These are phyloP conservation scores for Castanea crenata DNA, from an alignment of 306 rosid species.

Conservation along the genomic window DNA sequence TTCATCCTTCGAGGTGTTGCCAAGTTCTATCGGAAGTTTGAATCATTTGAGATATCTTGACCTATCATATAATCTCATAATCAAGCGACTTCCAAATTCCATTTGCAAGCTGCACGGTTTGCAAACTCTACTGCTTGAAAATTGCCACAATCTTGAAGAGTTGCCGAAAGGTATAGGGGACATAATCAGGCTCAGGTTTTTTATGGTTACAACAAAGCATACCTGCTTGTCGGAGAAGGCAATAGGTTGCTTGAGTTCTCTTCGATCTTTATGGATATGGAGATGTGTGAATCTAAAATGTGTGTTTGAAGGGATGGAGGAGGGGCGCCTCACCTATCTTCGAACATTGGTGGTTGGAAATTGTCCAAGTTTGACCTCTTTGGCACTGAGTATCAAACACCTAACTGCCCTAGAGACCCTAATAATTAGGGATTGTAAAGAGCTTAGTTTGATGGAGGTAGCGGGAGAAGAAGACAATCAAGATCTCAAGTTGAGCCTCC, in stretches of 20 bases:
- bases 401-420: slow-evolving; percentile 16
- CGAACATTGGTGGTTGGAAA: neutral
- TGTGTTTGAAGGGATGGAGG: neutral
- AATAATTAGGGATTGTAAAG: neutral
- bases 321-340: neutral
- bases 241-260: slow-evolving; percentile 17
- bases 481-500: neutral
- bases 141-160: accelerated
- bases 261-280: neutral
- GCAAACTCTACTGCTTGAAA: accelerated
- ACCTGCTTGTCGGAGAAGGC: neutral
- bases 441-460: slow-evolving; percentile 2
- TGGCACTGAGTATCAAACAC: slow-evolving; percentile 6
- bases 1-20: no score
- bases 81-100: neutral
- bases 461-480: neutral
- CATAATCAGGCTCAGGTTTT: slow-evolving; percentile 15
- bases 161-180: no score
- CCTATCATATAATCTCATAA: no score
- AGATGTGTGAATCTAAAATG: slow-evolving; percentile 16
- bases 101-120: no score
- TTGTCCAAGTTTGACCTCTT: slow-evolving; percentile 13
- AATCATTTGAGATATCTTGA: no score
- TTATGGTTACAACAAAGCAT: slow-evolving; percentile 25
- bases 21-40: no score